phyloP scores from a whole-genome alignment of 2,329 filamentous ascomycete genomes.

The Coniochaeta pulveracea region DNA sequence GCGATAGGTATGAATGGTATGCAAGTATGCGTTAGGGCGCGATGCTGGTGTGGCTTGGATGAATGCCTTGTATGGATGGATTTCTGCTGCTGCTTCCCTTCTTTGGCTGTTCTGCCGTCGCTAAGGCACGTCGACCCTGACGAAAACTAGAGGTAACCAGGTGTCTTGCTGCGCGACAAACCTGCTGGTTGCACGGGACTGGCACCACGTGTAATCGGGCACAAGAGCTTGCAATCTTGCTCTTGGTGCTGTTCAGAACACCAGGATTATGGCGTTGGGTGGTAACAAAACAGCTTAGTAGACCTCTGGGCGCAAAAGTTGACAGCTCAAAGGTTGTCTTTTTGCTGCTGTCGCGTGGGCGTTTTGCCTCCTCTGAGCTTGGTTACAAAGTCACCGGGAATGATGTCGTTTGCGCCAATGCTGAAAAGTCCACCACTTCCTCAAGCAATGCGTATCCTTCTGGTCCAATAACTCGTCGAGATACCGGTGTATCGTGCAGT shows the following conservation, averaged over 20 bases:
- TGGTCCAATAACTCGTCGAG: not conserved
- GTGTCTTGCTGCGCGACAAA: constrained; percentile 6
- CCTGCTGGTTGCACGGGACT: constrained; percentile 11
- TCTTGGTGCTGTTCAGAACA: too few species aligned
- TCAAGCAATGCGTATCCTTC: not conserved
- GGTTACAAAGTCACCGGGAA: too few species aligned
- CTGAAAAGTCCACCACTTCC: not conserved
- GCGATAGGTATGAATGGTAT: not conserved
- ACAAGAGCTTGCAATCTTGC: constrained; percentile 6
- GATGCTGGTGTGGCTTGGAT: too few species aligned
- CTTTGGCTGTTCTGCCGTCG: constrained; percentile 1
- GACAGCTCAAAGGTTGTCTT: constrained; percentile 1
- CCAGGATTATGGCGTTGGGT: constrained; percentile 4
- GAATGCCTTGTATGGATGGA: too few species aligned
- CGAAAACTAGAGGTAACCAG: constrained; percentile 7
- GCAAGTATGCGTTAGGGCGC: not conserved
- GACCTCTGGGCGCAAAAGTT: not conserved
- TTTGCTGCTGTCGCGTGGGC: not conserved
- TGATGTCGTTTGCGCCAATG: constrained; percentile 3
- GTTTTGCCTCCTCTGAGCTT: constrained; percentile 1
- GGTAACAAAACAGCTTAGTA: constrained; percentile 1
- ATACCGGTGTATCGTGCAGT: too few species aligned
- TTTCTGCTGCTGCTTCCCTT: not conserved
- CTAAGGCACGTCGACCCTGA: constrained; percentile 3
- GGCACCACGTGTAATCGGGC: constrained; percentile 19